These are phyloP conservation scores for Neospora caninum DNA, from an alignment of 169 alveolate genomes.

Conservation along the genomic window DNA sequence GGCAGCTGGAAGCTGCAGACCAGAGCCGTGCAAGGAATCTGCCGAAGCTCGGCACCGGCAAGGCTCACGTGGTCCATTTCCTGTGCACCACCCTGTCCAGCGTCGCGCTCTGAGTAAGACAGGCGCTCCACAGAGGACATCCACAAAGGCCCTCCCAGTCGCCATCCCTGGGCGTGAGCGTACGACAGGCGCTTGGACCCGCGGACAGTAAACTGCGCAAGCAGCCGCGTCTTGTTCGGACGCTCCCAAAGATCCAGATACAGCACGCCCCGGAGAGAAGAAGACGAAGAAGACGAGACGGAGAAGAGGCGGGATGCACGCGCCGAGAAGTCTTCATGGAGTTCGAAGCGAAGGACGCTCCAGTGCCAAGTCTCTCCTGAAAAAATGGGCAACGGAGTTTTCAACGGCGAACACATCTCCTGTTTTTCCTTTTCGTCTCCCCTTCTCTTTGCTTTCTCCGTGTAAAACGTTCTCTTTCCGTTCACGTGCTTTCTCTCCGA, in stretches of 20 bases:
- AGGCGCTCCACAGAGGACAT: background rate
- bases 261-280: conserved; percentile 35
- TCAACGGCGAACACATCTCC: too few relatives aligned
- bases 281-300: background rate
- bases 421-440: too few relatives aligned
- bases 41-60: background rate
- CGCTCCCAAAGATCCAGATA: conserved; percentile 61
- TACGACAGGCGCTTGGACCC: conserved; percentile 45
- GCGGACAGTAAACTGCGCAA: conserved; percentile 65
- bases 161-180: conserved; percentile 6
- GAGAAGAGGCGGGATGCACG: conserved; percentile 13
- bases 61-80: background rate
- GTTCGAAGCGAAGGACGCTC: conserved; percentile 37
- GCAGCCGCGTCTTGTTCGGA: conserved; percentile 41
- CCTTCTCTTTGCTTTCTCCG: background rate
- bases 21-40: conserved; percentile 28
- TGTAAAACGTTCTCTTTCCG: too few relatives aligned
- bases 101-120: background rate
- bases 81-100: background rate
- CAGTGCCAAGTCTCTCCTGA: conserved; percentile 65
- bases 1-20: conserved; percentile 48
- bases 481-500: too few relatives aligned
- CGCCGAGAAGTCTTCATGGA: background rate
- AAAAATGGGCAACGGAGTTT: background rate
- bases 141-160: conserved; percentile 36